phyloP scores from a whole-genome alignment of 257 asterid species.

The Verbascum thapsus region DNA sequence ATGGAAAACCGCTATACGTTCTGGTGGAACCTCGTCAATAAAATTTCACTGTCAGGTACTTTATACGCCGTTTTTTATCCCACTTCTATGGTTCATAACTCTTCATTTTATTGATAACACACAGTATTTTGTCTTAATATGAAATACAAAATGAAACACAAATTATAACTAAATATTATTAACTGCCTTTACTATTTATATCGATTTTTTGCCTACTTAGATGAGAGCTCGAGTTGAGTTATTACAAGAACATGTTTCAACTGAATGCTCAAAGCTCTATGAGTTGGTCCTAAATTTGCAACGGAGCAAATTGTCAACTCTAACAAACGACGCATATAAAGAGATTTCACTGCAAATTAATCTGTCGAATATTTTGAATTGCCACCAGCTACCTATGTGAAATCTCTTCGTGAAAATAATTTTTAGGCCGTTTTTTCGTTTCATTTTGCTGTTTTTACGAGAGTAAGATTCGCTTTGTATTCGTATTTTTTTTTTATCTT shows the following conservation, averaged over 20 bases:
- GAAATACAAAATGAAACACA: no score
- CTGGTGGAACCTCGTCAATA: constrained; percentile 81
- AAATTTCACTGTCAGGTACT: constrained; percentile 36
- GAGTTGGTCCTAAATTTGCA: constrained; percentile 17
- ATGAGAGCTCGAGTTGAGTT: constrained; percentile 6
- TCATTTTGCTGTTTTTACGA: no score
- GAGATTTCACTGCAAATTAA: background rate
- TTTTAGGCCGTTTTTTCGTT: background rate
- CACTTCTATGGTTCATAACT: background rate
- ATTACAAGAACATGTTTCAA: constrained; percentile 5
- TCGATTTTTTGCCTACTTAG: background rate
- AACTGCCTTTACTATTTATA: background rate
- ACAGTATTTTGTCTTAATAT: no score
- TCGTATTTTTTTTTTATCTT: constrained; percentile 31
- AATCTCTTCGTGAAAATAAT: background rate
- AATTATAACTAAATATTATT: no score
- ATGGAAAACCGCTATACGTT: constrained; percentile 73
- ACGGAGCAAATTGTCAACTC: background rate
- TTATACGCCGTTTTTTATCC: background rate
- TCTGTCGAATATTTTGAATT: background rate
- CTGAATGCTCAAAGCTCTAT: background rate
- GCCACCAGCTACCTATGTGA: constrained; percentile 4
- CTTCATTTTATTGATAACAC: background rate
- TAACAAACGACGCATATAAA: background rate
- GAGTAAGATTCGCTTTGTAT: background rate